Evolutionary conservation across 2,329 filamentous ascomycete genomes (phyloP), one percentile per base, ranked within the genome.

Genomic region (Fusarium penzigii): DNA sequence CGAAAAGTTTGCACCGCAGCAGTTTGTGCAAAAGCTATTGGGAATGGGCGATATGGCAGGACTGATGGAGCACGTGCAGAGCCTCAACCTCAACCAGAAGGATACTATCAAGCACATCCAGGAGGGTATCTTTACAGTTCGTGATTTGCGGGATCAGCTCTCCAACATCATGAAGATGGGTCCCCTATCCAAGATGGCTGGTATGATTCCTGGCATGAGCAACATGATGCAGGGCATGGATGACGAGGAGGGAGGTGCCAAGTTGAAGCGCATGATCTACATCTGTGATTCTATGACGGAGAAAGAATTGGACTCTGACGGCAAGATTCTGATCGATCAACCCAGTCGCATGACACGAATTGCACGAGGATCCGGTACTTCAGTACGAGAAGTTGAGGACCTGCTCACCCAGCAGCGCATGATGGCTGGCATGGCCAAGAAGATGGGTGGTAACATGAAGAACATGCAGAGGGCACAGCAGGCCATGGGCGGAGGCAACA

Each of bases 91-190:
- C 45, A 92, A 97, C 72, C 94, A 97, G 62, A 97, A 99, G 74
- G 93, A 97, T 66, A 97, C 94, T 4, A 97, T 99, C 81, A 99
- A 99, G 78, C 93, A 99, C 76, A 95, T 99, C 61, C 89, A 91
- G 7, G 93, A 97, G 67, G 94, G 94, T 50, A 92, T 97, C 58
- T 99, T 97, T 73, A 96, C 94, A 0, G 83, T 99, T 34, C 88
- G 94, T 49, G 94, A 99, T 70, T 81, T 99, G 61, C 86, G 94
- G 17, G 94, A 99, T 70, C 95, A 99, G 69, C 85, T 99, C 12
- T 89, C 88, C 52, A 97, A 97, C 67, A 97, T 99, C 68, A 97
- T 97, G 92, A 99, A 99, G 77, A 97, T 99, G 94, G 94, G 94
- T 0, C 94, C 94, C 0, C 76, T 99, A 2, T 95, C 90, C 16